Evolutionary conservation across 2,329 filamentous ascomycete genomes (phyloP), one percentile per base, ranked within the genome.

Genomic region (Cryoendolithus antarcticus): DNA sequence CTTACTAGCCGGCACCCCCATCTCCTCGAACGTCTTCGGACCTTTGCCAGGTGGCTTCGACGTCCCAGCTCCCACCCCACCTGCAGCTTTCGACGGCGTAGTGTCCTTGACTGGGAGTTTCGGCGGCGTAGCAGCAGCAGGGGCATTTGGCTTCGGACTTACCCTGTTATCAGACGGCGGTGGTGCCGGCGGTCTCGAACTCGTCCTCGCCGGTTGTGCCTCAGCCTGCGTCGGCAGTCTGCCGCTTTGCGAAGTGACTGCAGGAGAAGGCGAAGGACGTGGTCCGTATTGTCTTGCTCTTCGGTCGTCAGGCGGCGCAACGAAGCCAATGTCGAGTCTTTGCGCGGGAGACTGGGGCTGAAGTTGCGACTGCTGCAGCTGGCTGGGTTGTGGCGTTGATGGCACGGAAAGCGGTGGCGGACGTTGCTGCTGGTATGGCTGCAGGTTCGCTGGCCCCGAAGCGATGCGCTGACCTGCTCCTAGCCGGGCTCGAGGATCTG

Each of bases 1-100:
- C 62, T 91, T 88, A 35, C 72, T 78, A 53, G 79, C 74, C 5
- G 86, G 85, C 51, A 98, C 89, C 30, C 91, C 91, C 91, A 98
- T 98, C 58, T 93, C 88, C 58, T 95, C 89, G 60, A 98, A 98
- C 0, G 91, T 96, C 52, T 91, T 85, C 1, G 91, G 89, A 8
- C 89, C 91, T 56, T 86, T 84, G 36, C 71, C 72, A 27, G 74
- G 67, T 34, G 65, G 58, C 45, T 61, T 63, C 19, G 53, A 53
- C 11, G 58, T 44, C n/a, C 59, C 51, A 40, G 58, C 55, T 9
- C 51, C 34, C 2, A 44, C 36, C 12, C 54, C 45, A 4, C 56
- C 45, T 9, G 54, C 48, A 21, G 53, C 49, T 42, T 37, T 48
- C 47, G 41, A 44, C 36, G 35, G 50, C 45, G 33, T 40, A 15